Evolutionary conservation across 106 monocot genomes (phyloP).

Genomic region (Gastrodia elata): DNA sequence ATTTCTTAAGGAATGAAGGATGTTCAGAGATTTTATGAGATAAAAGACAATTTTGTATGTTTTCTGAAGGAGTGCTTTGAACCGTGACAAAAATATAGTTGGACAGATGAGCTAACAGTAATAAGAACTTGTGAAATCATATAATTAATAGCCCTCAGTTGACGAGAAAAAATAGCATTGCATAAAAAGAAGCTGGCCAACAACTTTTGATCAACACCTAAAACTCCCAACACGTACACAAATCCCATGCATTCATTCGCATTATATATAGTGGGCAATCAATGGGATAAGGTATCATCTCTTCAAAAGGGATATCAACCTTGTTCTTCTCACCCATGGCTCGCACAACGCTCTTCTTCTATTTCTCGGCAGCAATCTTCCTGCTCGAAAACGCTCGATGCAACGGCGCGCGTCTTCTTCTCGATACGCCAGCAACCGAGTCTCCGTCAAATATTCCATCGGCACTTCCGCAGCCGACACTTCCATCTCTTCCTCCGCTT

Average conservation of each 20-base stretch:
- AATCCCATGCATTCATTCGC: background rate
- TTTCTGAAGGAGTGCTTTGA: too few relatives aligned
- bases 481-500: background rate
- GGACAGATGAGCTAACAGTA: background rate
- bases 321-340: background rate
- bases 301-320: background rate
- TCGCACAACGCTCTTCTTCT: background rate
- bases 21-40: too few relatives aligned
- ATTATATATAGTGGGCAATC: background rate
- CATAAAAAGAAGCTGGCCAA: background rate
- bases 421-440: background rate
- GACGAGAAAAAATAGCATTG: background rate
- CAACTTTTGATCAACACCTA: background rate
- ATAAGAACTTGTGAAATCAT: background rate
- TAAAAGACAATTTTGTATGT: too few relatives aligned
- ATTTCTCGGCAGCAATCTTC: background rate
- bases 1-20: too few relatives aligned
- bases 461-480: background rate
- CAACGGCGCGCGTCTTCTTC: background rate
- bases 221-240: background rate
- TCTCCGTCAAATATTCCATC: background rate
- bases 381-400: background rate
- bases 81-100: too few relatives aligned
- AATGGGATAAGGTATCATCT: too few relatives aligned
- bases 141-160: background rate